phyloP scores from a whole-genome alignment of 257 asterid species.

The Petrea volubilis region DNA sequence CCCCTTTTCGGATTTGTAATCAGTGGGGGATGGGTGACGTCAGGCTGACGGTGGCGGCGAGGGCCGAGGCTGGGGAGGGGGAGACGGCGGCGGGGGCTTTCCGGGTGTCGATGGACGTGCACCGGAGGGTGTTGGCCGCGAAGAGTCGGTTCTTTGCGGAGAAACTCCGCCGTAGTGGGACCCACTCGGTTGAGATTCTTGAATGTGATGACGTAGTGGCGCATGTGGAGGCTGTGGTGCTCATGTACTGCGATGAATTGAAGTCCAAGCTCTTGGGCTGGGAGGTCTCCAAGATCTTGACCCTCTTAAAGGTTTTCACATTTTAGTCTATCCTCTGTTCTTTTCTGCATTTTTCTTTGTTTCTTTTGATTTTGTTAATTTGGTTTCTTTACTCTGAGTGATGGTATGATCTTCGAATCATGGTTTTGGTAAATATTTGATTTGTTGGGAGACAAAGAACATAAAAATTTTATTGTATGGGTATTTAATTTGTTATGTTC shows the following conservation, averaged over 20 bases:
- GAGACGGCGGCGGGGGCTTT: conserved; percentile 20
- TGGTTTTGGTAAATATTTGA: conserved; percentile 7
- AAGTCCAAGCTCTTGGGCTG: conserved; percentile 57
- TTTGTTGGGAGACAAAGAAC: neutral
- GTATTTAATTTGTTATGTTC: neutral
- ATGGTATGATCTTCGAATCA: conserved; percentile 1
- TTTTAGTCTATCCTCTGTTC: neutral
- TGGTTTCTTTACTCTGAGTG: neutral
- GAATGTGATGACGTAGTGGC: conserved; percentile 90
- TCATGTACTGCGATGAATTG: conserved; percentile 75
- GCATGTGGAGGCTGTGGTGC: conserved; percentile 75
- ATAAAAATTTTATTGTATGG: neutral
- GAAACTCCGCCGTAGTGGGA: conserved; percentile 64
- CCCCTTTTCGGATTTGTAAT: conserved; percentile 44
- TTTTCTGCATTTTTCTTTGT: neutral
- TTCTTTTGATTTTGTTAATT: neutral
- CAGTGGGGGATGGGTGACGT: conserved; percentile 61
- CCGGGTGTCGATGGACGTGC: conserved; percentile 72
- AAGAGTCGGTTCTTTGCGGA: conserved; percentile 82
- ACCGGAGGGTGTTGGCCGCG: conserved; percentile 59
- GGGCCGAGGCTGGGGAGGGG: conserved; percentile 47
- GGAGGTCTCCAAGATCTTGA: conserved; percentile 70
- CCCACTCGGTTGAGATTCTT: conserved; percentile 84
- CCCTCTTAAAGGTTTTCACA: conserved; percentile 66
- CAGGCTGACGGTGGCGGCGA: conserved; percentile 65